Conservation (phyloP, 2,329 filamentous ascomycete species). For the Trichoderma koningiopsis region DNA sequence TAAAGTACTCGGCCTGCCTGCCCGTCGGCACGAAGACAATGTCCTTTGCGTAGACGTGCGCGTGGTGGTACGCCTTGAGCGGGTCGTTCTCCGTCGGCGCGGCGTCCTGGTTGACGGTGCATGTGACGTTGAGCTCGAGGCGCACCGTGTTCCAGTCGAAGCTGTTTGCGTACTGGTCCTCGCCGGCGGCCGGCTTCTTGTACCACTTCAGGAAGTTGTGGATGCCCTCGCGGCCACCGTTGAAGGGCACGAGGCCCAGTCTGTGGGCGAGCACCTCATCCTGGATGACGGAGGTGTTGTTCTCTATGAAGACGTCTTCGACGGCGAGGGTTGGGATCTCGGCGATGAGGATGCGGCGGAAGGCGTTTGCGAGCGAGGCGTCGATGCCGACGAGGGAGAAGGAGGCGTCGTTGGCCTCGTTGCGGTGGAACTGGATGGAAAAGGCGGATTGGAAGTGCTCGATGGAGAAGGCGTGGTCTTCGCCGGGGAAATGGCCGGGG, state of each 20-base stretch:
- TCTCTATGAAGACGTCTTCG: conserved; percentile 88
- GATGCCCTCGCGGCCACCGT: conserved; percentile 75
- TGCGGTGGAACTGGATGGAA: conserved; percentile 80
- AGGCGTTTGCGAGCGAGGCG: conserved; percentile 92
- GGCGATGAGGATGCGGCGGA: conserved; percentile 91
- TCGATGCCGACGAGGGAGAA: conserved; percentile 94
- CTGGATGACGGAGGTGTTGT: conserved; percentile 97
- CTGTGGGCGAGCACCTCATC: conserved; percentile 94
- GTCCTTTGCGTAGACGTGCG: conserved; percentile 78
- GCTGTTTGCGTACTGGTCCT: conserved; percentile 60
- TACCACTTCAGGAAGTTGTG: conserved; percentile 79
- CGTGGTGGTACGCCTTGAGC: conserved; percentile 79
- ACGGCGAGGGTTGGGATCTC: conserved; percentile 95
- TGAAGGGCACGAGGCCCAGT: conserved; percentile 87
- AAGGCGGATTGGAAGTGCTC: conserved; percentile 72
- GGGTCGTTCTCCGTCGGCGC: conserved; percentile 76
- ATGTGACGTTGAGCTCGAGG: conserved; percentile 75
- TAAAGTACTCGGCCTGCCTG: conserved; percentile 69
- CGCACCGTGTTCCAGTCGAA: conserved; percentile 87
- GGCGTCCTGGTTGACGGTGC: conserved; percentile 76
- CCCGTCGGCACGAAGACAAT: conserved; percentile 77
- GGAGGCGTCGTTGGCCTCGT: conserved; percentile 72
- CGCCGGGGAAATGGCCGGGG: conserved; percentile 85
- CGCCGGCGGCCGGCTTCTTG: conserved; percentile 66
- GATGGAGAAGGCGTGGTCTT: conserved; percentile 80